Evolutionary conservation across 2,329 filamentous ascomycete species (phyloP), one percentile per base, ranked within the genome.

Genomic region (Cytospora leucostoma): DNA sequence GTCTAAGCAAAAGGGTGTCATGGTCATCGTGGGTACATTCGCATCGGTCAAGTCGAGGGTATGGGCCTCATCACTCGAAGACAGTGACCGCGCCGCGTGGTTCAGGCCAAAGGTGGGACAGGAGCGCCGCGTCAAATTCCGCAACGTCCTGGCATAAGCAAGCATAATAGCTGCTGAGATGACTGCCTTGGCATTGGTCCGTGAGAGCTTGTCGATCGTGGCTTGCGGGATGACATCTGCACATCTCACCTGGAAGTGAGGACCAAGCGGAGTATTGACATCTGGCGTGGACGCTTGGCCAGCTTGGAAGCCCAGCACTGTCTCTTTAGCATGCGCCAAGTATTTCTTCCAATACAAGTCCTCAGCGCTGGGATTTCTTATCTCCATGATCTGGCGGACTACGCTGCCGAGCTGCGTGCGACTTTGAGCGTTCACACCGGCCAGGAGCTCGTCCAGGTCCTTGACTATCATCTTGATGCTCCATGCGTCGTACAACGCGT

Each of bases 401-500:
- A 37, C 38, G 10, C 49, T 19, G n/a, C 13, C 10, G 6, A 61
- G 58, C 19, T 47, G 50, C 6, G 58, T 49, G 27, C 58, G 38
- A 33, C 13, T 13, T 17, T 44, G 60, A 19, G 27, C 1, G 8
- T 34, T 13, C 19, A 19, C 21, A 5, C 53, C 19, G 7, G 37
- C 51, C 32, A 65, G 58, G 15, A 68, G 56, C 10, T 38, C 15
- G 37, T 33, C 49, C 10, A 71, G 61, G 32, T 71, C 69, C 7
- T 52, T 56, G 51, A 67, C 34, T 21, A 71, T 65, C 68, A 70
- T 67, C 59, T 69, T 69, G 66, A 71, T 70, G 59, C 66, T 70
- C 69, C 69, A 71, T 15, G 68, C 69, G 27, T 71, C 69, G 53
- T 71, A 71, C 1, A 71, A 63, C 0, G 68, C 68, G 35, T 71